Base-by-base conservation (phyloP, 768 basidiomycete species). In the Tubosaeta sp. region DNA sequence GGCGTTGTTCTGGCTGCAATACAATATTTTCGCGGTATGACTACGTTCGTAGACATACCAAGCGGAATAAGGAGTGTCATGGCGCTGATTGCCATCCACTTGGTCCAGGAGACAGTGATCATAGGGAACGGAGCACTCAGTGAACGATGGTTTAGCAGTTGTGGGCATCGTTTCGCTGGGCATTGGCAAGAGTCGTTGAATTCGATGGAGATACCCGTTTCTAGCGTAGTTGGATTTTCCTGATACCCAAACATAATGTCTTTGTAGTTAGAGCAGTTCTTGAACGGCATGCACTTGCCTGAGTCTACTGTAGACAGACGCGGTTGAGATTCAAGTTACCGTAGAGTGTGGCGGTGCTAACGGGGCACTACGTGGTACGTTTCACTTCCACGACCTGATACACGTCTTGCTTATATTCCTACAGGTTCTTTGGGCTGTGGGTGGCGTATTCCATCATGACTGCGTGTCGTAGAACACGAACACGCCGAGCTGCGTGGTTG, bases 401-500 rank as follows among this genome's bases (percentile, higher is more conserved):
- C 27, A 25, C 24, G 18, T 18, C n/a, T 29, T 24, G n/a, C n/a
- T 30, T 22, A 10, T 29, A 36, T 35, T 27, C 8, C n/a, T 14
- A 12, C 29, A 41, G 22, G 24, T 16, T 24, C n/a, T 5, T 40
- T 36, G 16, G 22, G 27, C 18, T 22, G 14, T 38, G 19, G 12
- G 13, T 34, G 32, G 32, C 13, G 13, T 19, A 36, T 48, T 32
- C 18, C 29, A 29, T 7, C 22, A 69, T 69, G 66, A 19, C 52
- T 34, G 21, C 40, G 43, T 53, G 63, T 56, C 55, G 44, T 27
- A 48, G 56, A 52, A 52, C 59, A 43, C 60, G 56, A 34, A 61
- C 56, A 53, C 63, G 71, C 56, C 79, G 77, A 59, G 78, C 78
- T 41, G 70, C 75, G 42, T 84, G 83, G 82, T 64, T 84, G 40